Percentiles rank a stretch among this genome's conserved stretches.
Evolutionary conservation across 140 eudicot species (phyloP).

Genomic region (Flaveria floridana): DNA sequence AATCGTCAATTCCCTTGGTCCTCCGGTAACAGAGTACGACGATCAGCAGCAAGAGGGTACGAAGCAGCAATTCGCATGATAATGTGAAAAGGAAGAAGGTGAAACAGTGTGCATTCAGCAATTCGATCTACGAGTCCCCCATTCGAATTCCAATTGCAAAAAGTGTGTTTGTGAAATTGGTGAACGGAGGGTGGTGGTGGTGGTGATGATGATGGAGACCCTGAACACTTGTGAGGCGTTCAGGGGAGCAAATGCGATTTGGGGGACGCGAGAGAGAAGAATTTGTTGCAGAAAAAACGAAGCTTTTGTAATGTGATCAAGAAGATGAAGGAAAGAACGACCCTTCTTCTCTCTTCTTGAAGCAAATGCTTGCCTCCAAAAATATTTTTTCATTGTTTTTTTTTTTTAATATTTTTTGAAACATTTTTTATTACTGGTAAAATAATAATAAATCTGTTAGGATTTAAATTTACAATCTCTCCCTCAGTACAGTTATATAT

Average conservation of each 20-base stretch:
- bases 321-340: neutral
- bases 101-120: neutral
- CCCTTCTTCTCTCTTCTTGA: neutral
- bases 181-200: neutral
- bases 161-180: conserved; percentile 11
- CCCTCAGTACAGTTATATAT: too few relatives aligned
- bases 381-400: neutral
- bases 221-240: conserved; percentile 98
- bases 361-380: neutral
- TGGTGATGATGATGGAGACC: conserved; percentile 25
- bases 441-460: too few relatives aligned
- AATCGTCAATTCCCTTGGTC: conserved; percentile 66
- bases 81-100: neutral
- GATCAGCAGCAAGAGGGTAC: conserved; percentile 46
- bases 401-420: too few relatives aligned
- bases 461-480: too few relatives aligned
- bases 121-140: conserved; percentile 1
- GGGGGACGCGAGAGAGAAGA: conserved; percentile 63
- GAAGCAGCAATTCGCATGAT: conserved; percentile 9
- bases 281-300: conserved; percentile 34
- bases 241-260: conserved; percentile 69
- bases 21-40: conserved; percentile 54
- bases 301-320: neutral
- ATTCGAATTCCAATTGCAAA: conserved; percentile 16
- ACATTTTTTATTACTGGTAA: too few relatives aligned